phyloP scores from a whole-genome alignment of 2,329 filamentous ascomycete genomes.

The Ceratocystis destructans region DNA sequence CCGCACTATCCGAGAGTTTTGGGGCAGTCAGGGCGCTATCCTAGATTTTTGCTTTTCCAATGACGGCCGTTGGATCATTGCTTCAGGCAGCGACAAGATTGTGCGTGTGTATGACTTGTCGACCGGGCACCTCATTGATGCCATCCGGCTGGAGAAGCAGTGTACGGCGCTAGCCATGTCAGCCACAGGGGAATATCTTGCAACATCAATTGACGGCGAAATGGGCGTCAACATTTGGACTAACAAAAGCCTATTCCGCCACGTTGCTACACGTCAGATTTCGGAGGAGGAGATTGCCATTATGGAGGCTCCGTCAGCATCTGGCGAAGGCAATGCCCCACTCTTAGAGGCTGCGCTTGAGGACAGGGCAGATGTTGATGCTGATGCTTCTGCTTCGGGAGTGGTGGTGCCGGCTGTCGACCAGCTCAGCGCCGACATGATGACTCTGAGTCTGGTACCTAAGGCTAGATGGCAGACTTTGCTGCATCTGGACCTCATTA shows the following conservation, averaged over 20 bases:
- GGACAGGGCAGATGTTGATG: slow-evolving; percentile 48
- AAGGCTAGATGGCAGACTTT: slow-evolving; percentile 90
- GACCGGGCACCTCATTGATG: slow-evolving; percentile 89
- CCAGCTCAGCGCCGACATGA: slow-evolving; percentile 68
- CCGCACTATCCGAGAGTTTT: slow-evolving; percentile 83
- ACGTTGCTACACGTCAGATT: slow-evolving; percentile 74
- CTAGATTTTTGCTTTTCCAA: slow-evolving; percentile 82
- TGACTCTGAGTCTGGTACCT: slow-evolving; percentile 79
- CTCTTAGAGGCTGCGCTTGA: slow-evolving; percentile 34
- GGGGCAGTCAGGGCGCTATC: slow-evolving; percentile 60
- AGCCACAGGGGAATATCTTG: slow-evolving; percentile 81
- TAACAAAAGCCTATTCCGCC: slow-evolving; percentile 80
- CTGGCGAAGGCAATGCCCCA: slow-evolving; percentile 66
- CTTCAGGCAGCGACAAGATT: slow-evolving; percentile 65
- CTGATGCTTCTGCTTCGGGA: slow-evolving; percentile 34
- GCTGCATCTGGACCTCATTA: slow-evolving; percentile 80
- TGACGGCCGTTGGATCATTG: slow-evolving; percentile 87
- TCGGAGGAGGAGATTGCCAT: slow-evolving; percentile 58
- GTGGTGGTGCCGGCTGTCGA: slow-evolving; percentile 48
- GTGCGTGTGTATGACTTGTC: slow-evolving; percentile 89
- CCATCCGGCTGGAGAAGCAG: slow-evolving; percentile 62
- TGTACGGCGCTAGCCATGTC: slow-evolving; percentile 84
- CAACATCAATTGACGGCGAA: slow-evolving; percentile 67
- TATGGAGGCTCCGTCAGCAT: slow-evolving; percentile 56
- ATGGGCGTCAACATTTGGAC: slow-evolving; percentile 94